These are phyloP conservation scores for Apostasia ramifera DNA, from an alignment of 106 monocot genomes.

Conservation along the genomic window DNA sequence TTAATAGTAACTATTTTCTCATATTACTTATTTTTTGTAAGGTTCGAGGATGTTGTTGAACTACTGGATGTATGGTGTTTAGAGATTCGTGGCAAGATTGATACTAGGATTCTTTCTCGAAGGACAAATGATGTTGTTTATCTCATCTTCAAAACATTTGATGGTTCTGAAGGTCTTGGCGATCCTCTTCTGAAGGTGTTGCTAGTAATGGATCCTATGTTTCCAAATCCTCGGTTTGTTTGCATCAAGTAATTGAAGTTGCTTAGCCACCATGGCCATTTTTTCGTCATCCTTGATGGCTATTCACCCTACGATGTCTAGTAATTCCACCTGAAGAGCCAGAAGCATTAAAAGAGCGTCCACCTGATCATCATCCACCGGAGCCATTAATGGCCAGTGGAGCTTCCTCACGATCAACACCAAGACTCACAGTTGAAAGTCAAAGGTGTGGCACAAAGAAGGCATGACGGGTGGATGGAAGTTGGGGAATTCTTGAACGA, in stretches of 20 bases:
- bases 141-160: slow-evolving; percentile 41
- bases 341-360: background rate
- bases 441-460: background rate
- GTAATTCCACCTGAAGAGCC: background rate
- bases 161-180: slow-evolving; percentile 9
- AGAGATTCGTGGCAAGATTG: slow-evolving; percentile 48
- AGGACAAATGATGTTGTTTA: slow-evolving; percentile 45
- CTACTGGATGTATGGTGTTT: slow-evolving; percentile 67
- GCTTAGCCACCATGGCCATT: background rate
- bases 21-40: background rate
- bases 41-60: slow-evolving; percentile 67
- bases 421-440: too few relatives aligned
- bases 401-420: background rate
- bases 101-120: slow-evolving; percentile 27
- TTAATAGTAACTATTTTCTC: too few relatives aligned
- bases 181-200: slow-evolving; percentile 25
- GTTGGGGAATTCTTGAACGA: slow-evolving; percentile 43
- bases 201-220: slow-evolving; percentile 11
- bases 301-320: too few relatives aligned
- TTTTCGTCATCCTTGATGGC: background rate
- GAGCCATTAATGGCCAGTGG: background rate
- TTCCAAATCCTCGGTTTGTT: background rate
- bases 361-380: too few relatives aligned
- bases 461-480: slow-evolving; percentile 53
- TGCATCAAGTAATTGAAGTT: background rate